Percentiles rank a stretch among this genome's conserved stretches.
phyloP scores from a whole-genome alignment of 352 stramenopile genomes.

The Globisporangium megalacanthum region DNA sequence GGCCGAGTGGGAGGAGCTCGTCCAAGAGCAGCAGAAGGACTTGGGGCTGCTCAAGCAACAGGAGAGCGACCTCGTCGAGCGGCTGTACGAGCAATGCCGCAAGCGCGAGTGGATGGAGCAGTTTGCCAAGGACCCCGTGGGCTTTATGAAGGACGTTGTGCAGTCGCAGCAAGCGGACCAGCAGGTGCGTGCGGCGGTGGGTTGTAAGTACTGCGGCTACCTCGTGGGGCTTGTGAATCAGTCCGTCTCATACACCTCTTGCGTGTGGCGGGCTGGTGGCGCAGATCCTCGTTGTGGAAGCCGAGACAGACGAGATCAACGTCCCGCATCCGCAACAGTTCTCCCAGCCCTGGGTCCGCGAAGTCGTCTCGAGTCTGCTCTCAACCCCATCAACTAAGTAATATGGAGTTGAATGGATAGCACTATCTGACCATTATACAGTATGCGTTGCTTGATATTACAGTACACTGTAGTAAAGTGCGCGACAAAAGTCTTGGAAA shows the following conservation, averaged over 20 bases:
- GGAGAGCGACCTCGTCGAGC: conserved; percentile 44
- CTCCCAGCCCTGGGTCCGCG: conserved; percentile 64
- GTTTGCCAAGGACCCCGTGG: conserved; percentile 56
- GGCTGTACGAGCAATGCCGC: conserved; percentile 34
- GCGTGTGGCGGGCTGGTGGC: not conserved
- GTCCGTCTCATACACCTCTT: not conserved
- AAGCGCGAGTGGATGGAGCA: conserved; percentile 72
- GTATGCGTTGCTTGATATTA: too few species aligned
- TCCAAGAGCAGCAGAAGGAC: conserved; percentile 64
- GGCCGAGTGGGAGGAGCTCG: conserved; percentile 52
- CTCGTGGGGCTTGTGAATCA: too few species aligned
- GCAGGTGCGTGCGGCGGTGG: conserved; percentile 22
- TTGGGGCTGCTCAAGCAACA: conserved; percentile 50
- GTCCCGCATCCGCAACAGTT: conserved; percentile 59
- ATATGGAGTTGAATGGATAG: not conserved
- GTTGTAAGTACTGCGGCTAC: too few species aligned
- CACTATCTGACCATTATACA: not conserved
- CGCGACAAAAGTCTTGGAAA: too few species aligned
- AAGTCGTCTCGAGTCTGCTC: conserved; percentile 34
- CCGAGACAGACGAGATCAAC: conserved; percentile 55
- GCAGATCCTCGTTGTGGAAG: conserved; percentile 51
- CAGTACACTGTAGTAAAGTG: too few species aligned
- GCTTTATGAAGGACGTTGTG: conserved; percentile 54
- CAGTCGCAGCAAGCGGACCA: conserved; percentile 58
- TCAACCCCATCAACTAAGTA: conserved; percentile 9